Conservation (phyloP, 768 basidiomycete genomes). For the Suillus paluster region DNA sequence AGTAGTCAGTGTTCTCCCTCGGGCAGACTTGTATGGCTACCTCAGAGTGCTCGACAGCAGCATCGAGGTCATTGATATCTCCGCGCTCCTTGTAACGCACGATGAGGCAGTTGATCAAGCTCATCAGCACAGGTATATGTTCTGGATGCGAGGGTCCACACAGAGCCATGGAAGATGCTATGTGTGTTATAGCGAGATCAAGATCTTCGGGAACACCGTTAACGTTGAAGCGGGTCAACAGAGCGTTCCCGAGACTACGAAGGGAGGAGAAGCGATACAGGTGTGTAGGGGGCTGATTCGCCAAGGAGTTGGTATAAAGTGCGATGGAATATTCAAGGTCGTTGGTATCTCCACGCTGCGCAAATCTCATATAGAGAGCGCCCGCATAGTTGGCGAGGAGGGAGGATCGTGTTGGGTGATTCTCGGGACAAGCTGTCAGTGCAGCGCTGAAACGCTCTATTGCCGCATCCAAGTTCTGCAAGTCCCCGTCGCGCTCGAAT, state of each 20-base stretch:
- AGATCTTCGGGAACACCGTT: constrained; percentile 18
- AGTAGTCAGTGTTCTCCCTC: background rate
- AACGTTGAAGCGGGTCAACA: constrained; percentile 15
- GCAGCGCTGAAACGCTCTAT: constrained; percentile 20
- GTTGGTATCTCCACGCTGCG: constrained; percentile 11
- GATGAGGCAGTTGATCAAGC: constrained; percentile 13
- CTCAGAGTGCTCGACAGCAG: constrained; percentile 20
- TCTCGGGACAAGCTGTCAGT: constrained; percentile 19
- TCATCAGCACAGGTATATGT: background rate
- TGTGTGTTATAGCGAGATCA: constrained; percentile 20
- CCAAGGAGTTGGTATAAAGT: constrained; percentile 20
- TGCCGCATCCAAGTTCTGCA: constrained; percentile 23
- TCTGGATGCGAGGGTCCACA: constrained; percentile 14
- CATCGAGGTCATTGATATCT: constrained; percentile 17
- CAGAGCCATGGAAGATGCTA: constrained; percentile 18
- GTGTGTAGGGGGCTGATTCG: constrained; percentile 17
- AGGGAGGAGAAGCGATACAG: constrained; percentile 17
- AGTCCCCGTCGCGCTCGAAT: constrained; percentile 19
- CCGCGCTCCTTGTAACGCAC: constrained; percentile 21
- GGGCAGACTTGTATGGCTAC: constrained; percentile 19
- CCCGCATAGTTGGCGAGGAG: constrained; percentile 24
- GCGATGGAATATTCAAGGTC: constrained; percentile 31
- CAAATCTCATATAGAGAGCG: constrained; percentile 24
- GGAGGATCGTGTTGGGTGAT: constrained; percentile 18
- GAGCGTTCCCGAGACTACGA: constrained; percentile 12